A percentile compares a stretch with the other conserved stretches of the same genome.
phyloP scores from a whole-genome alignment of 2,329 filamentous ascomycete species.

The Paracorniculantispora psalliotae region DNA sequence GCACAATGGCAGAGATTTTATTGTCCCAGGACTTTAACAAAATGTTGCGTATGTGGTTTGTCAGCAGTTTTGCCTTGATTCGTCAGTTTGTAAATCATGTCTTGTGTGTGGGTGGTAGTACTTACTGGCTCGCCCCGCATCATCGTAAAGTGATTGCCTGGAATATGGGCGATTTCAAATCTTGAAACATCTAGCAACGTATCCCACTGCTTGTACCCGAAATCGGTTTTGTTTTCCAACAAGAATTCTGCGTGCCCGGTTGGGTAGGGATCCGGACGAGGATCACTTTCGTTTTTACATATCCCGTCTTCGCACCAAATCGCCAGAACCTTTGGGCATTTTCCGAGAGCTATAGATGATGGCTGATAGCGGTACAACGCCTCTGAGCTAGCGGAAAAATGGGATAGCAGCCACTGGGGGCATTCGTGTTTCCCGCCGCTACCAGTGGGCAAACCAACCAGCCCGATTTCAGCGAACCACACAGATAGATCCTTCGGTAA shows the following conservation, averaged over 20 bases:
- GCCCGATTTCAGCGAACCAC: constrained; percentile 21
- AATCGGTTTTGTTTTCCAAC: constrained; percentile 66
- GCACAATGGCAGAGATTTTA: background rate
- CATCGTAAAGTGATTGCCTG: constrained; percentile 65
- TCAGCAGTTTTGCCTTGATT: background rate
- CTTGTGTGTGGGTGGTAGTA: background rate
- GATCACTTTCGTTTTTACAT: constrained; percentile 39
- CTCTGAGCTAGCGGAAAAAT: constrained; percentile 64
- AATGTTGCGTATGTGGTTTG: background rate
- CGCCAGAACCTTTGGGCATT: constrained; percentile 42
- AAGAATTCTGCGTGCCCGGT: constrained; percentile 36
- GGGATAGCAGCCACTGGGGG: constrained; percentile 65
- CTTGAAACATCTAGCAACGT: constrained; percentile 49
- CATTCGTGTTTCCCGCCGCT: constrained; percentile 68
- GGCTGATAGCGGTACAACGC: constrained; percentile 66
- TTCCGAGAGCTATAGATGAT: constrained; percentile 51
- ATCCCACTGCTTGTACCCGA: constrained; percentile 66
- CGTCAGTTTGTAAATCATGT: background rate
- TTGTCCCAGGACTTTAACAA: background rate
- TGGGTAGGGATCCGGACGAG: constrained; percentile 49
- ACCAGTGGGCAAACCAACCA: constrained; percentile 66
- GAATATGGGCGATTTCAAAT: constrained; percentile 30
- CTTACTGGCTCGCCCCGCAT: constrained; percentile 41
- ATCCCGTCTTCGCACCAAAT: constrained; percentile 71
- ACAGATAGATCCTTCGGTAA: constrained; percentile 39